Evolutionary conservation across 306 rosid genomes (phyloP), one percentile per base, ranked within the genome.

Genomic region (Vicia faba): DNA sequence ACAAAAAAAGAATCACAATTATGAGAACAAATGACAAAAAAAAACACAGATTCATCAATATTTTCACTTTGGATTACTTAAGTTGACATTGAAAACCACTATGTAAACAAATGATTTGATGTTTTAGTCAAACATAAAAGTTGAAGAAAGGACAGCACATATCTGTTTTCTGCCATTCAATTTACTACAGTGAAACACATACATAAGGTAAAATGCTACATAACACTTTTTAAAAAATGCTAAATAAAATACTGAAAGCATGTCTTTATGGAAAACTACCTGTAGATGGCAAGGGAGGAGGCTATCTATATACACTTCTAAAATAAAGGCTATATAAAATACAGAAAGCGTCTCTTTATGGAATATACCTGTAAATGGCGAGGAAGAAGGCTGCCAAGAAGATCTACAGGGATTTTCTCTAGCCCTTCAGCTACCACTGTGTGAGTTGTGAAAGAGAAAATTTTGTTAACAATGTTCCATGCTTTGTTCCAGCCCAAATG

Each of bases 201-300:
- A 39, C 16, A 38, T 51, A 66, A 20, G 51, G 64, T 48, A 71
- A 41, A 61, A 60, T 6, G 33, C 49, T 58, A 49, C n/a, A 51
- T 19, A 77, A 51, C 14, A 26, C 26, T 20, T 35, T 26, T 35
- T 26, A 65, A 10, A 63, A 38, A 71, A 58, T 7, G 36, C 44
- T 60, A 50, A n/a, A 60, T 61, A 41, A 61, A 61, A 61, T 60
- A 74, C 48, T 23, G 51, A 65, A 56, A 68, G 15, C 45, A 64
- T 44, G 12, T 58, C 14, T 66, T 46, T 55, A 15, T 3, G 16
- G 60, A 74, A 49, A 74, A 9, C 28, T 72, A 87, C 89, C 75
- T 84, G 76, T 67, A 85, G 79, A 83, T 87, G 90, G 69, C 95
- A 83, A n/a, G 90, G 90, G 70, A 83, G 95, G 41, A 85, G 90